Conservation (phyloP, 179 eudicot genomes). For the Kewa caespitosa region DNA sequence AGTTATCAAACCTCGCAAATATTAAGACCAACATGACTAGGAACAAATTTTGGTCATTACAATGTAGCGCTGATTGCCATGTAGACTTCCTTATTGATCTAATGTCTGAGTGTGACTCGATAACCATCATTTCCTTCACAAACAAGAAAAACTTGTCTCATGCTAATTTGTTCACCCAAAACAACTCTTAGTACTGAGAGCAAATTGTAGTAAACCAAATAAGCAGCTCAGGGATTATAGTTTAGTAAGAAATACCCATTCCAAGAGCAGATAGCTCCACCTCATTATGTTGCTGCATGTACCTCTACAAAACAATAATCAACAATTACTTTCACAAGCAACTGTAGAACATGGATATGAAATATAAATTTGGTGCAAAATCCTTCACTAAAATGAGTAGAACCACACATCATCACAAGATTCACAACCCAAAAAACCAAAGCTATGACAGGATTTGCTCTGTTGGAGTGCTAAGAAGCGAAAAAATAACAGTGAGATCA, state of each 20-base stretch:
- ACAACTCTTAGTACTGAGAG: too few species aligned
- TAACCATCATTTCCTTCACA: background rate
- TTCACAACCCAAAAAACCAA: background rate
- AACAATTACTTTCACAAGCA: background rate
- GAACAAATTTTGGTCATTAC: too few species aligned
- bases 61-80: background rate
- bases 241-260: conserved; percentile 44
- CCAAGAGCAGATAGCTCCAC: conserved; percentile 76
- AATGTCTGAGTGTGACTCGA: background rate
- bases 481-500: too few species aligned
- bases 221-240: background rate
- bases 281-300: conserved; percentile 61
- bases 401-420: background rate
- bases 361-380: background rate
- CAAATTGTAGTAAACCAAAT: background rate
- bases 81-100: background rate
- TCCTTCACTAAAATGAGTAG: too few species aligned
- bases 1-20: background rate
- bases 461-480: too few species aligned
- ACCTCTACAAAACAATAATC: conserved; percentile 41
- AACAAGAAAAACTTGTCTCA: background rate
- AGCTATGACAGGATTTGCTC: too few species aligned
- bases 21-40: background rate
- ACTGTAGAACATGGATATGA: background rate
- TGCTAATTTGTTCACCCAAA: background rate